phyloP scores from a whole-genome alignment of 192 early-diverging fungal genomes.

The Linnemannia zychae region DNA sequence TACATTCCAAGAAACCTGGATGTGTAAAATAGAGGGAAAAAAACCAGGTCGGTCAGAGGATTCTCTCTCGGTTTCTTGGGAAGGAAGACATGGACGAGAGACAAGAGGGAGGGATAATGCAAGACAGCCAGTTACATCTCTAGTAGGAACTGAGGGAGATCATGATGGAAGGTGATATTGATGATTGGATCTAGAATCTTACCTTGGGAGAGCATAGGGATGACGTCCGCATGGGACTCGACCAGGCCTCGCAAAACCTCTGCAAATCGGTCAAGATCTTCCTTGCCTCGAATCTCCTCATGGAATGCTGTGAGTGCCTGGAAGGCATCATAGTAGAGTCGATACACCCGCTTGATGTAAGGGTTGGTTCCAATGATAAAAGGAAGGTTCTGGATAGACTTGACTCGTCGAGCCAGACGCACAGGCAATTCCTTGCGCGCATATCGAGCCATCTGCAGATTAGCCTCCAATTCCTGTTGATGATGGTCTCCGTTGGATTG shows the following conservation, averaged over 20 bases:
- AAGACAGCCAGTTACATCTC: background rate
- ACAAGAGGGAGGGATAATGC: background rate
- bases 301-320: constrained; percentile 71
- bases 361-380: constrained; percentile 98
- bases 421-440: constrained; percentile 85
- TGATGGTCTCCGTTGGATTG: background rate
- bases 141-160: background rate
- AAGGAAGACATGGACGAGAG: too few relatives aligned
- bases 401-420: constrained; percentile 87
- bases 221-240: constrained; percentile 83
- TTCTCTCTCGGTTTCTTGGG: background rate
- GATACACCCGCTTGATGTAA: constrained; percentile 85
- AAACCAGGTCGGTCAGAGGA: background rate
- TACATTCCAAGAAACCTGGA: constrained; percentile 89
- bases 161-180: background rate
- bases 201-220: constrained; percentile 90
- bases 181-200: background rate
- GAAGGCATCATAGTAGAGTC: constrained; percentile 81
- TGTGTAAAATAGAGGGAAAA: constrained; percentile 1
- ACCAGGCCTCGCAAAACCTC: constrained; percentile 80
- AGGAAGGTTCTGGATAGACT: constrained; percentile 88
- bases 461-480: constrained; percentile 8
- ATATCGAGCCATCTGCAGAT: constrained; percentile 60
- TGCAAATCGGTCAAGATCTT: constrained; percentile 75
- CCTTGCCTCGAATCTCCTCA: constrained; percentile 64